Conservation (phyloP, 345 rosid genomes). For the Brassica rapa region DNA sequence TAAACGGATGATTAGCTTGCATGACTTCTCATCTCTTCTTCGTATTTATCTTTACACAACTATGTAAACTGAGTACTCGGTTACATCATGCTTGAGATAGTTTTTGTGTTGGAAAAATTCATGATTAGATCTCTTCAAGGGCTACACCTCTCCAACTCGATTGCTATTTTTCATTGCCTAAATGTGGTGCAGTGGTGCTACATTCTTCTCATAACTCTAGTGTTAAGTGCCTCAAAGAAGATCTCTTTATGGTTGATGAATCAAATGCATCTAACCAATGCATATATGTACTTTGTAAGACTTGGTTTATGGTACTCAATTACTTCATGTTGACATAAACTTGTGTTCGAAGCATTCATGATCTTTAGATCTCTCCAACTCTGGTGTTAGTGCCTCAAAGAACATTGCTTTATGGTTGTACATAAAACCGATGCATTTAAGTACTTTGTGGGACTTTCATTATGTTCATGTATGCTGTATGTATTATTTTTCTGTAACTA, state of each 20-base stretch:
- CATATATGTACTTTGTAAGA: neutral
- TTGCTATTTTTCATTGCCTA: neutral
- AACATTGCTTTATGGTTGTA: neutral
- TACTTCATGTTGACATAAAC: conserved; percentile 1
- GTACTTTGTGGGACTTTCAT: neutral
- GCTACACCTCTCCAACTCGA: conserved; percentile 2
- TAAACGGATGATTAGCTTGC: conserved; percentile 3
- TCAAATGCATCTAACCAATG: neutral
- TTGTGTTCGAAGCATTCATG: neutral
- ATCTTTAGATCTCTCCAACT: neutral
- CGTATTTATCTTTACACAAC: neutral
- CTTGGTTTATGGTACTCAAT: neutral
- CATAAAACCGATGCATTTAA: neutral
- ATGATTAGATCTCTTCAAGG: neutral
- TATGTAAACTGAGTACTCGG: neutral
- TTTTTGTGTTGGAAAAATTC: neutral
- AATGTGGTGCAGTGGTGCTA: neutral
- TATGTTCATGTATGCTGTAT: neutral
- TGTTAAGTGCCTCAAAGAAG: neutral
- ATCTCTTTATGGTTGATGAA: neutral
- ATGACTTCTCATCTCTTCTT: conserved; percentile 1
- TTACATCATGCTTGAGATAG: conserved; percentile 6
- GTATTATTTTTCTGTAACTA: neutral
- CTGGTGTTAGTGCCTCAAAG: neutral
- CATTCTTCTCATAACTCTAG: neutral